These are phyloP conservation scores for Emericellopsis atlantica DNA, from an alignment of 2,329 filamentous ascomycete species.

Conservation along the genomic window DNA sequence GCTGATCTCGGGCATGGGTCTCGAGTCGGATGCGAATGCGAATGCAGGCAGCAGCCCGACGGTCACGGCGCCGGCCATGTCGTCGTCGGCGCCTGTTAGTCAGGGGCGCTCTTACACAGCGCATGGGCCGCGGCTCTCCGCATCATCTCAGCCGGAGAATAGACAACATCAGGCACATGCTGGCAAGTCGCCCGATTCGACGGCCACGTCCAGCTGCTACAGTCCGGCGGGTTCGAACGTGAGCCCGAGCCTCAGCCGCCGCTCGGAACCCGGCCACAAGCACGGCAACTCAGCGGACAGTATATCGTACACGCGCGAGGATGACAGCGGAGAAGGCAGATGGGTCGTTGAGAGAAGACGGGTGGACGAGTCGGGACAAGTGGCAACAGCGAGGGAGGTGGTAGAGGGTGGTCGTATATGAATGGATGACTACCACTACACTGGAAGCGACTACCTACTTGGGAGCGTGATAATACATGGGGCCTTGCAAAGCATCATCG, in stretches of 20 bases:
- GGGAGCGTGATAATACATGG: not conserved
- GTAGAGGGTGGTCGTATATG: constrained; percentile 40
- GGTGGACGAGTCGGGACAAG: constrained; percentile 50
- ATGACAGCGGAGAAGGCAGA: constrained; percentile 42
- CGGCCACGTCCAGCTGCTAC: constrained; percentile 2
- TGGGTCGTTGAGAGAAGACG: constrained; percentile 61
- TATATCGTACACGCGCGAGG: constrained; percentile 57
- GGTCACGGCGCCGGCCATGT: constrained; percentile 16
- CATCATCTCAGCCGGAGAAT: constrained; percentile 5
- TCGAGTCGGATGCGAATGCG: constrained; percentile 28
- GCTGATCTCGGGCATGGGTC: constrained; percentile 32
- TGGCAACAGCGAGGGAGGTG: constrained; percentile 52
- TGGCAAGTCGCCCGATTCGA: constrained; percentile 5
- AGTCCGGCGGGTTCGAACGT: not conserved
- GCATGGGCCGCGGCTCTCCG: constrained; percentile 1
- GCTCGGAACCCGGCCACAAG: constrained; percentile 28
- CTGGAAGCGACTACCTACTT: not conserved
- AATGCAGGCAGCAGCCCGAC: constrained; percentile 38
- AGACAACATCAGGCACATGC: not conserved
- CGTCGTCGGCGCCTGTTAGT: not conserved
- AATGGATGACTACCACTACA: not conserved
- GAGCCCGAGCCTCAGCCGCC: constrained; percentile 6
- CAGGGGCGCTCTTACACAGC: not conserved
- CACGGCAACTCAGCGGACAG: constrained; percentile 51
- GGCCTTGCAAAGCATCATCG: too few species aligned